Percentiles rank a stretch among this genome's conserved stretches.
phyloP scores from a whole-genome alignment of 2,329 filamentous ascomycete species.

The Botrytis aclada region DNA sequence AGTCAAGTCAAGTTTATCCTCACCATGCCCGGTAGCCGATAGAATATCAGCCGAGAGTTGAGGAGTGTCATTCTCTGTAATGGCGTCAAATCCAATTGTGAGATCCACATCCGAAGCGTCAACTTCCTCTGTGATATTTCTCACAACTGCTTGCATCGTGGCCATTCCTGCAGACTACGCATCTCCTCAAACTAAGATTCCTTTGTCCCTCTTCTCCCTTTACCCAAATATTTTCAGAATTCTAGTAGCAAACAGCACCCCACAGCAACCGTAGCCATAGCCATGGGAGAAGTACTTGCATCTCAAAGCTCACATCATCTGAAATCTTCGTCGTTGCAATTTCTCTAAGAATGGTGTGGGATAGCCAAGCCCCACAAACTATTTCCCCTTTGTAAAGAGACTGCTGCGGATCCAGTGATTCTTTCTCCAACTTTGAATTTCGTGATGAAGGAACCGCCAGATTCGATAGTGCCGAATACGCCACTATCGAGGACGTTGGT shows the following conservation, averaged over 20 bases:
- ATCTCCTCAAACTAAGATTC: constrained; percentile 38
- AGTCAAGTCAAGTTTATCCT: constrained; percentile 18
- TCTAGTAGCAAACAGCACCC: constrained; percentile 18
- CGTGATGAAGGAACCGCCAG: fast-evolving
- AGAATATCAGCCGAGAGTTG: constrained; percentile 18
- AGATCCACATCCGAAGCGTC: constrained; percentile 20
- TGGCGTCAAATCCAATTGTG: constrained; percentile 20
- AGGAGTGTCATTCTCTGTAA: constrained; percentile 15
- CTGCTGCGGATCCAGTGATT: neutral
- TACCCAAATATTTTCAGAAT: constrained; percentile 18
- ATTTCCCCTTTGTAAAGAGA: neutral
- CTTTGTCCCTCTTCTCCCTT: constrained; percentile 24
- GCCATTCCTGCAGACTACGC: constrained; percentile 29
- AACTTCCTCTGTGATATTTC: constrained; percentile 18
- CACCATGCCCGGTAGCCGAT: constrained; percentile 1
- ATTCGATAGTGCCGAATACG: no score
- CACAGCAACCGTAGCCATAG: neutral
- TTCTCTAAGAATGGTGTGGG: neutral
- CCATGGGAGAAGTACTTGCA: neutral
- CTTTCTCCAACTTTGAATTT: neutral
- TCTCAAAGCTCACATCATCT: neutral
- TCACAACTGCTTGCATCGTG: constrained; percentile 40
- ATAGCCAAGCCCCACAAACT: neutral
- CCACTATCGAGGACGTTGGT: constrained; percentile 35
- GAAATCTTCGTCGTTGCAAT: neutral